phyloP scores from a whole-genome alignment of 805 yeast genomes.

The Henningerozyma blattae region DNA sequence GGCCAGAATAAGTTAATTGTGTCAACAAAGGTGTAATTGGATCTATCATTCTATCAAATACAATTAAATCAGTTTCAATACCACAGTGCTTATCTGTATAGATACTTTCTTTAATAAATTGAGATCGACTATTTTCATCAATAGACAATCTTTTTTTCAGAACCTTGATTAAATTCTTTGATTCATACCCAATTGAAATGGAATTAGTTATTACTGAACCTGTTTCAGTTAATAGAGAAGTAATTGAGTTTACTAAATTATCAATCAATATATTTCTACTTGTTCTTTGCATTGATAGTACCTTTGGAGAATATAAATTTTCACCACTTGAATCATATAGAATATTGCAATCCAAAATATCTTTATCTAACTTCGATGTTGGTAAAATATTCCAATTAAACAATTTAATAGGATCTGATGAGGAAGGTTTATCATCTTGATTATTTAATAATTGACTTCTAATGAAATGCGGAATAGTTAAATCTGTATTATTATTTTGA shows the following conservation, averaged over 20 bases:
- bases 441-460: conserved; percentile 8
- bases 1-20: conserved; percentile 74
- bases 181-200: conserved; percentile 15
- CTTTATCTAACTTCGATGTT: conserved; percentile 16
- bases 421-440: neutral
- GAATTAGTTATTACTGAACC: conserved; percentile 16
- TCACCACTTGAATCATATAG: conserved; percentile 16
- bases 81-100: conserved; percentile 29
- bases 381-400: conserved; percentile 17
- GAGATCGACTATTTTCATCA: conserved; percentile 7
- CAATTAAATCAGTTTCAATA: conserved; percentile 56
- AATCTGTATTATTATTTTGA: neutral
- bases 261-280: conserved; percentile 17
- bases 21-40: conserved; percentile 55
- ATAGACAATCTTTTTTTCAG: conserved; percentile 10
- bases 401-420: conserved; percentile 2
- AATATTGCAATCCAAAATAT: conserved; percentile 13
- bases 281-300: conserved; percentile 12
- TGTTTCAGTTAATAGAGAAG: conserved; percentile 12
- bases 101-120: conserved; percentile 17
- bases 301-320: conserved; percentile 15
- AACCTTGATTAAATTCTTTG: conserved; percentile 10
- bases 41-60: conserved; percentile 72
- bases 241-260: conserved; percentile 17
- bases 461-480: conserved; percentile 12